Evolutionary conservation across 176 grass and related monocot species (phyloP), one percentile per base, ranked within the genome.

Genomic region (Oryza brachyantha): DNA sequence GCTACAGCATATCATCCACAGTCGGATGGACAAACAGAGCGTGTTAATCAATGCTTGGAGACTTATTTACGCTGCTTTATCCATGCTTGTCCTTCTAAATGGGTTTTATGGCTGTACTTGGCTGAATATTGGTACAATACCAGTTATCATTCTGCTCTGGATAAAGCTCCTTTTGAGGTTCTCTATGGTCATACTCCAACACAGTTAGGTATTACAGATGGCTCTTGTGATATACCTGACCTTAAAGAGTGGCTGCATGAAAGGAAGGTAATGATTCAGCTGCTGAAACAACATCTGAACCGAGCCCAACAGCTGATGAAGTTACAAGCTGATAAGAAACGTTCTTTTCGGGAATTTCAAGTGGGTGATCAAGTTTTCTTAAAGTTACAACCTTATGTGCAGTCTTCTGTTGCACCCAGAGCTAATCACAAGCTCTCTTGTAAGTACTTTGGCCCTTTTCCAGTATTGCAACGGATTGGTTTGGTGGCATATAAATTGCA

Each of bases 381-480:
- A 0, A 50, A 50, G 16, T 5, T 50, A 5, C 14, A 50, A 5
- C 45, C 45, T 1, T 50, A 50, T 19, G 45, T 50, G 3, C 45
- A 50, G 2, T 5, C 45, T 50, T 50, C 45, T 6, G 16, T 50
- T 2, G 1, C 16, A 0, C 17, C 0, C 1, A 0, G 45, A 19
- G 45, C 45, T 10, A 50, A 50, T 6, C 45, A 50, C 16, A 19
- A 50, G 16, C 5, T 50, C 0, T 16, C 45, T 0, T 50, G 17
- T 8, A 17, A 6, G 0, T 50, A 17, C 6, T 19, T 5, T 19
- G 14, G 45, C 16, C 45, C 45, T 6, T 19, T 5, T 2, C 16
- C 0, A 1, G 45, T 50, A 0, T 1, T 19, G 45, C n/a, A n/a
- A n/a, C n/a, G n/a, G n/a, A n/a, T n/a, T n/a, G 45, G 0, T 0